phyloP scores from a whole-genome alignment of 345 rosid genomes.

The Citrus hindsii region DNA sequence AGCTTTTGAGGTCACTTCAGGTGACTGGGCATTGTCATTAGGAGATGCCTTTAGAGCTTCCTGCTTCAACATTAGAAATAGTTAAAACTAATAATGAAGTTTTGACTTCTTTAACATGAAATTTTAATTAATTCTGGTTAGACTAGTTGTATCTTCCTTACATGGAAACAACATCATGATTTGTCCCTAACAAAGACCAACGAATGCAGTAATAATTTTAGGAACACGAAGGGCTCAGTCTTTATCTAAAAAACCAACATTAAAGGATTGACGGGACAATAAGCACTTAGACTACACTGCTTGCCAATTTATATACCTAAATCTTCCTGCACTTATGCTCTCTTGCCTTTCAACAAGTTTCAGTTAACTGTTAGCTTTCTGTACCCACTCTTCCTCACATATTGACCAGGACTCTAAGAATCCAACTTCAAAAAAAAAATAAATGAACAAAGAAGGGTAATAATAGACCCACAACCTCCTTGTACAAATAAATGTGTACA shows the following conservation, averaged over 20 bases:
- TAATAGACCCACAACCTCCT: too few species aligned
- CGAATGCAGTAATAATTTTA: neutral
- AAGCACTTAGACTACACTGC: neutral
- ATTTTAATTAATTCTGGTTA: neutral
- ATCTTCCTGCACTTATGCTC: neutral
- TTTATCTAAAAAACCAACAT: neutral
- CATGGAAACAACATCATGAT: neutral
- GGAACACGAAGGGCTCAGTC: neutral
- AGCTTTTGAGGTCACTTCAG: conserved; percentile 48
- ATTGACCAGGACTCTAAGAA: too few species aligned
- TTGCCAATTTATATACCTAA: neutral
- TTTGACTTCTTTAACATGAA: neutral
- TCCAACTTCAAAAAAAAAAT: neutral
- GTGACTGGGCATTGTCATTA: conserved; percentile 40
- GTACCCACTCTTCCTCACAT: too few species aligned
- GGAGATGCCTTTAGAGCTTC: conserved; percentile 59
- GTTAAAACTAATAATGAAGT: neutral
- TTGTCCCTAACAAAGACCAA: neutral
- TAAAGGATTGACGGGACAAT: neutral
- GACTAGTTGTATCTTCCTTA: neutral
- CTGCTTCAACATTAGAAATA: conserved; percentile 32
- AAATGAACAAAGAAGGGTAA: too few species aligned
- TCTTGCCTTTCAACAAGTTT: neutral
- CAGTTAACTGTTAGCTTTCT: too few species aligned
- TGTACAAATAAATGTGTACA: too few species aligned